phyloP scores from a whole-genome alignment of 2,329 filamentous ascomycete species.

The Ophiostoma himal-ulmi region DNA sequence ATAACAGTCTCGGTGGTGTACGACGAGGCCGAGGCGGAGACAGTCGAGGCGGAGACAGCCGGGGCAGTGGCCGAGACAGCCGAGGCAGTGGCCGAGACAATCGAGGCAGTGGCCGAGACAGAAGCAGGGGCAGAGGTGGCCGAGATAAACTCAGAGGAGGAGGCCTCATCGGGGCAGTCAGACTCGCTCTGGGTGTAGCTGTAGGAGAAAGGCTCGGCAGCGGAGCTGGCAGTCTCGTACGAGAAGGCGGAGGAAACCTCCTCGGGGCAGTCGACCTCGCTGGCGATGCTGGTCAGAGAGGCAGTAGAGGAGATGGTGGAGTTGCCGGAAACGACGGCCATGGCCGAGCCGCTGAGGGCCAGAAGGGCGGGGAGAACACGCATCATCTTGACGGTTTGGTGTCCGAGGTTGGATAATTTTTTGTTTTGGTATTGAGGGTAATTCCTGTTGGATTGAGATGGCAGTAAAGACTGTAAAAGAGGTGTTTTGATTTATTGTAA shows the following conservation, averaged over 20 bases:
- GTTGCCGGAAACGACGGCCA: slow-evolving; percentile 15
- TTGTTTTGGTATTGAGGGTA: not conserved
- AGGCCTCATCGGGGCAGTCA: slow-evolving; percentile 1
- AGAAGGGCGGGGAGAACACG: slow-evolving; percentile 7
- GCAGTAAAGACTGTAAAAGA: not conserved
- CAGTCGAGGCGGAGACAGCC: not conserved
- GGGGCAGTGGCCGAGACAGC: slow-evolving; percentile 22
- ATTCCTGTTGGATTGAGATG: not conserved
- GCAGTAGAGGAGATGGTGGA: slow-evolving; percentile 3
- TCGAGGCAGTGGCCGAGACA: not conserved
- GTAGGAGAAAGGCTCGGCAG: not conserved
- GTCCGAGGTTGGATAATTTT: not conserved
- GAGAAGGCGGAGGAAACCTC: not conserved
- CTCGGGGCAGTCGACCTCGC: slow-evolving; percentile 19
- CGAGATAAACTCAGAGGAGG: not conserved
- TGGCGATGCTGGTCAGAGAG: slow-evolving; percentile 22
- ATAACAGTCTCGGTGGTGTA: slow-evolving; percentile 15
- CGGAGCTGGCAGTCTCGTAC: slow-evolving; percentile 7
- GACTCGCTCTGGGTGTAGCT: slow-evolving; percentile 4
- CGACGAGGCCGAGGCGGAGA: not conserved
- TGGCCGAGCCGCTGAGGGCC: slow-evolving; percentile 14
- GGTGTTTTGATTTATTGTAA: not conserved
- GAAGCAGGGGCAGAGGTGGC: slow-evolving; percentile 7
- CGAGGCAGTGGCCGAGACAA: slow-evolving; percentile 19
- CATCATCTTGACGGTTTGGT: slow-evolving; percentile 1